Conservation (phyloP, 2,329 filamentous ascomycete species). For the Trichoderma lentiforme region DNA sequence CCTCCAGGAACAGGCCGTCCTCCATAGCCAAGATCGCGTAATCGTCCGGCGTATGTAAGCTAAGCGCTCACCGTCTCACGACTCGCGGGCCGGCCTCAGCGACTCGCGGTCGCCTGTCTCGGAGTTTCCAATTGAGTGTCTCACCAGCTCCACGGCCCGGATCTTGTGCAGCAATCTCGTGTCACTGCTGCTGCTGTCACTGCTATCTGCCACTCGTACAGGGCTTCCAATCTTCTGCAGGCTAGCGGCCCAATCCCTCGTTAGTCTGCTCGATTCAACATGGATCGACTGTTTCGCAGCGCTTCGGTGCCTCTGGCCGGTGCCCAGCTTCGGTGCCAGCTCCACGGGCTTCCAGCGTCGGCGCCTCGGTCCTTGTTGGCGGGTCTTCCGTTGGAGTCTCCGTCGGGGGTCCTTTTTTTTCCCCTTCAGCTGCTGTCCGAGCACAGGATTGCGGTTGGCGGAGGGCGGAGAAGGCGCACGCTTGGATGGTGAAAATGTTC, state of each 20-base stretch:
- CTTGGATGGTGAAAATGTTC: constrained; percentile 7
- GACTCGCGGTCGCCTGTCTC: background rate
- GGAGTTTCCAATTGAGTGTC: background rate
- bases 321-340: background rate
- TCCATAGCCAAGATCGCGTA: background rate
- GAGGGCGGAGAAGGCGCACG: constrained; percentile 14
- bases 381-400: constrained; percentile 9
- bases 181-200: background rate
- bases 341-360: background rate
- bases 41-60: background rate
- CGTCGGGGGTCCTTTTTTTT: background rate
- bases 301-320: background rate
- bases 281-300: constrained; percentile 8
- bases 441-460: constrained; percentile 12
- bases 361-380: constrained; percentile 1
- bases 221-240: background rate
- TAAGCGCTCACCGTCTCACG: constrained; percentile 4
- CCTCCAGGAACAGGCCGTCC: background rate
- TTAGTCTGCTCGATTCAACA: background rate
- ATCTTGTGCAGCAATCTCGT: background rate
- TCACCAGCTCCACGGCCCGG: background rate
- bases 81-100: background rate
- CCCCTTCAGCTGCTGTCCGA: background rate
- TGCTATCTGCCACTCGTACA: background rate
- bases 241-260: background rate